Base-by-base conservation (phyloP, 768 basidiomycete species). In the Pleurotus pulmonarius region DNA sequence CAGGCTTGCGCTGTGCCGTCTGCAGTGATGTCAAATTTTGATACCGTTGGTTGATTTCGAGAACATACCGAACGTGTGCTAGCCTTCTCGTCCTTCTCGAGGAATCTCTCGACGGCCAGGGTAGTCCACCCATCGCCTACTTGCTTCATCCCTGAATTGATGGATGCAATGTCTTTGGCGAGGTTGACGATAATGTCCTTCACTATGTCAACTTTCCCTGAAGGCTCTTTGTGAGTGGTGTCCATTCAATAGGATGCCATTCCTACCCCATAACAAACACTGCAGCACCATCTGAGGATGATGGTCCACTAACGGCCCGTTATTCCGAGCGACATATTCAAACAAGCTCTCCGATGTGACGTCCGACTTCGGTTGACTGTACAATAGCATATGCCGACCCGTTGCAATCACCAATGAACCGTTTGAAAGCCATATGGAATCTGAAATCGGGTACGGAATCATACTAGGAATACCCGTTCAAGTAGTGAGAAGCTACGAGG, bases 271-370 rank as follows among this genome's bases (percentile, higher is more conserved):
- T 6, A 97, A 73, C 55, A 98, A 75, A 66, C 93, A 96, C 65
- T 98, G 95, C 11, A 94, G 72, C 15, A 98, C 68, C 80, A 96
- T 88, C 65, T 95, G 92, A 3, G 96, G 95, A 71, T 98, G 93
- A 68, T 92, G 94, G 69, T 97, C 92, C 15, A 85, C 82, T 37
- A 98, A 71, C 3, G 96, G 94, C 0, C 92, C 93, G 66, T 95
- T 94, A 48, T 83, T 79, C 56, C 85, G 72, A 4, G 90, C 91
- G 37, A 94, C 91, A 63, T 90, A 79, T 63, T 92, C 89, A 56
- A 96, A 91, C 13, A 96, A 74, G 60, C 83, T 84, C 61, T 80
- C 78, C 0, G 59, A 18, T 3, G 46, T 41, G 18, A 16, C 24
- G 0, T 25, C 26, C n/a, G 22, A 16, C 48, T 51, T 60, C 22